Evolutionary conservation across 73 alveolate genomes (phyloP).

Genomic region (Paramecium tetraurelia): DNA sequence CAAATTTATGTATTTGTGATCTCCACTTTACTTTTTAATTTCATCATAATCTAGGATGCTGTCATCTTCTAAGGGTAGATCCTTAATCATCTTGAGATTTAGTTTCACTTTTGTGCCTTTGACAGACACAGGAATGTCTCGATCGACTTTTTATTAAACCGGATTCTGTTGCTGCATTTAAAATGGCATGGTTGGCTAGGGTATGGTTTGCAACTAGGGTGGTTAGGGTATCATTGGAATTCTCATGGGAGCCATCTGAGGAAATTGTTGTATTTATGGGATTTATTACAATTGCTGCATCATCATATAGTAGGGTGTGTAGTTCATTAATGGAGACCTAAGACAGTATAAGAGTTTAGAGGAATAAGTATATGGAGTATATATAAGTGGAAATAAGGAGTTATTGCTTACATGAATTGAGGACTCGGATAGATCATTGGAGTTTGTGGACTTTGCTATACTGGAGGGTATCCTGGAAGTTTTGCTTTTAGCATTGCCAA

Average conservation of each 20-base stretch:
- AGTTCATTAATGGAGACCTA: not conserved
- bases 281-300: not conserved
- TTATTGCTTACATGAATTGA: not conserved
- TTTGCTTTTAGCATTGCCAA: slow-evolving; percentile 23
- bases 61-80: slow-evolving; percentile 1
- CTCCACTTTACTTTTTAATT: not conserved
- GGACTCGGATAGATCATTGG: not conserved
- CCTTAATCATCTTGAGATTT: not conserved
- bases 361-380: not conserved
- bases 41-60: slow-evolving; percentile 8
- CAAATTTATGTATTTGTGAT: not conserved
- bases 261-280: not conserved
- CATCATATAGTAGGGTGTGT: not conserved
- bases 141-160: not conserved
- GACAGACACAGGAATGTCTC: not conserved
- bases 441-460: not conserved
- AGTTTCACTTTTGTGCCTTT: not conserved
- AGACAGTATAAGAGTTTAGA: not conserved
- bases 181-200: not conserved
- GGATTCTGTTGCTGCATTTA: not conserved
- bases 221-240: not conserved
- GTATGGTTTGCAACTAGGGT: not conserved
- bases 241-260: not conserved
- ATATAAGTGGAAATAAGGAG: not conserved
- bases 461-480: not conserved